Evolutionary conservation across 768 basidiomycete genomes (phyloP), one percentile per base, ranked within the genome.

Genomic region (Gymnopilus dilepis): DNA sequence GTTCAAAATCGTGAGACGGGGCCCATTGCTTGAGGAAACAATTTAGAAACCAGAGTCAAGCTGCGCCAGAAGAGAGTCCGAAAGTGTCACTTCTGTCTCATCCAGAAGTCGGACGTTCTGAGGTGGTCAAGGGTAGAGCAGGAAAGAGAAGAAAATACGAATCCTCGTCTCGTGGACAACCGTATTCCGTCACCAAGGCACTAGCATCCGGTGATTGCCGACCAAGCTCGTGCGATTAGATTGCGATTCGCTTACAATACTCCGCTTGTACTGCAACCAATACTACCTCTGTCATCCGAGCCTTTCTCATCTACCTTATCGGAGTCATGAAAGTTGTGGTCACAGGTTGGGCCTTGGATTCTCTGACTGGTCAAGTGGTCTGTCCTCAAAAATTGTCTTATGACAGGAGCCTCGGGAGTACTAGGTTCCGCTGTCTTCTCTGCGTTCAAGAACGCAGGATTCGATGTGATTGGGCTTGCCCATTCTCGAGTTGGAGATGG

Each of bases 401-500:
- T 43, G 37, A 17, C 75, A 95, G 95, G 95, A 64, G 95, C 95
- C 58, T 96, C 94, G 34, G 97, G 97, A 28, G 84, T 98, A 8
- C 85, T 99, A 11, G 97, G 97, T 9, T 80, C 89, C 6, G 92
- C 92, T 0, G 85, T 97, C 8, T 84, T 84, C 70, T 71, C 78
- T 24, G 87, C 90, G 2, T 94, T 95, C 80, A 78, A 80, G 37
- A 67, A 68, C 11, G 63, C 75, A 6, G 70, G 69, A 19, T 69
- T 76, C 58, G 76, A 82, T 65, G 84, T 90, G 43, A 76, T 89
- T 55, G 89, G 89, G 1, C 83, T 96, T n/a, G 89, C 91, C 3
- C 81, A 88, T 74, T 86, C 90, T 12, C 86, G 91, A 63, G 75
- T 86, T 2, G 82, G 77, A 4, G 79, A 77, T 34, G 84, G 84